Evolutionary conservation across 805 yeast species (phyloP).

Genomic region (Pichia heedii): DNA sequence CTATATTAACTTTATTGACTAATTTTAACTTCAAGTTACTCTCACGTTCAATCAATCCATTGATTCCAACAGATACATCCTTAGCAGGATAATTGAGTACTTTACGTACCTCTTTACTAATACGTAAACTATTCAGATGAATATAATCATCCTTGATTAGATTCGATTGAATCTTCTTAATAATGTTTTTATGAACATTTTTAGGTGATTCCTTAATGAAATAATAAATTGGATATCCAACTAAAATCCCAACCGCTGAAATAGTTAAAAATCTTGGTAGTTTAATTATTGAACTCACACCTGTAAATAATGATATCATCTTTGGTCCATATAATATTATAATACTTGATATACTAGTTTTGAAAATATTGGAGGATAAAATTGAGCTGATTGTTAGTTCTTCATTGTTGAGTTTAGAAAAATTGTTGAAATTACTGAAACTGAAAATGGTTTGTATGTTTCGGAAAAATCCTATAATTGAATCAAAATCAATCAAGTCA

Average conservation of each 20-base stretch:
- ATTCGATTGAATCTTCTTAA: constrained; percentile 56
- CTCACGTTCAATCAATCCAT: constrained; percentile 53
- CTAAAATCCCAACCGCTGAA: constrained; percentile 23
- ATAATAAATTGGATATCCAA: constrained; percentile 35
- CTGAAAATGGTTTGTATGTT: constrained; percentile 23
- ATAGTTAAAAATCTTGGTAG: constrained; percentile 27
- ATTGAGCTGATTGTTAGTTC: constrained; percentile 15
- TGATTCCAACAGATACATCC: constrained; percentile 68
- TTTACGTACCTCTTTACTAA: constrained; percentile 72
- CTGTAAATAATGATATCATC: constrained; percentile 22
- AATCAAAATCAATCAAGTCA: constrained; percentile 66
- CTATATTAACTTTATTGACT: constrained; percentile 41
- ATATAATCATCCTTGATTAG: constrained; percentile 66
- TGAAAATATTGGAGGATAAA: constrained; percentile 18
- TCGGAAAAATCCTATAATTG: constrained; percentile 23
- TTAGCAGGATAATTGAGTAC: constrained; percentile 76
- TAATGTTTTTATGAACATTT: constrained; percentile 79
- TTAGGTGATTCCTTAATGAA: constrained; percentile 75
- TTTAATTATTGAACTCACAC: constrained; percentile 23
- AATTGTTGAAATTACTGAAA: constrained; percentile 30
- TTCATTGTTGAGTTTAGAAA: constrained; percentile 34
- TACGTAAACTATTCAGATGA: constrained; percentile 66
- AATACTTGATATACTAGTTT: constrained; percentile 22
- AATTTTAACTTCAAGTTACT: constrained; percentile 48
- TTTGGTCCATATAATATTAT: constrained; percentile 22